phyloP scores from a whole-genome alignment of 768 basidiomycete species.

The Cystobasidium tubakii region DNA sequence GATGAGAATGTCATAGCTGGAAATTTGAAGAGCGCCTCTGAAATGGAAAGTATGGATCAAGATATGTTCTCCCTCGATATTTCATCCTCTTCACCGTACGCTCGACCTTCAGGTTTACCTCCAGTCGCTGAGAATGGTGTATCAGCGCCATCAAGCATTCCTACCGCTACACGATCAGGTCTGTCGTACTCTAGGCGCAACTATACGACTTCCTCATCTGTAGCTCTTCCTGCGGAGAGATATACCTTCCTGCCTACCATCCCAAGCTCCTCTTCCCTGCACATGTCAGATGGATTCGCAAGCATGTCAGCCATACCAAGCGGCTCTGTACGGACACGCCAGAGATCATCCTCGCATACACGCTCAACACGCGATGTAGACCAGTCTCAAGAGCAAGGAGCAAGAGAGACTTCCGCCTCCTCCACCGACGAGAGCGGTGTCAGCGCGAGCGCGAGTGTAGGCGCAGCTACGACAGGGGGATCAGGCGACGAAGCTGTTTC shows the following conservation, averaged over 20 bases:
- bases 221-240: not conserved
- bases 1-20: constrained; percentile 7
- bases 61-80: constrained; percentile 29
- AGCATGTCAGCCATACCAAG: constrained; percentile 10
- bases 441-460: not conserved
- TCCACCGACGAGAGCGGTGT: constrained; percentile 7
- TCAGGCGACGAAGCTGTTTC: constrained; percentile 1
- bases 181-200: not conserved
- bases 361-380: not conserved
- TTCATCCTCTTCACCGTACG: not conserved
- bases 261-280: not conserved
- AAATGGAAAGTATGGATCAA: constrained; percentile 27
- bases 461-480: not conserved
- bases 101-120: not conserved
- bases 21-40: not conserved
- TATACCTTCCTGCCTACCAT: constrained; percentile 2
- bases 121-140: not conserved
- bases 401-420: not conserved
- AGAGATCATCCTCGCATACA: not conserved
- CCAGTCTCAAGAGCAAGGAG: not conserved
- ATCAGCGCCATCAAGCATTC: not conserved
- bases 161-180: not conserved
- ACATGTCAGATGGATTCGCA: constrained; percentile 16
- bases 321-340: not conserved
- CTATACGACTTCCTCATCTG: not conserved